These are phyloP conservation scores for Lasiosphaeria hispida DNA, from an alignment of 495 filamentous ascomycete species.

Conservation along the genomic window DNA sequence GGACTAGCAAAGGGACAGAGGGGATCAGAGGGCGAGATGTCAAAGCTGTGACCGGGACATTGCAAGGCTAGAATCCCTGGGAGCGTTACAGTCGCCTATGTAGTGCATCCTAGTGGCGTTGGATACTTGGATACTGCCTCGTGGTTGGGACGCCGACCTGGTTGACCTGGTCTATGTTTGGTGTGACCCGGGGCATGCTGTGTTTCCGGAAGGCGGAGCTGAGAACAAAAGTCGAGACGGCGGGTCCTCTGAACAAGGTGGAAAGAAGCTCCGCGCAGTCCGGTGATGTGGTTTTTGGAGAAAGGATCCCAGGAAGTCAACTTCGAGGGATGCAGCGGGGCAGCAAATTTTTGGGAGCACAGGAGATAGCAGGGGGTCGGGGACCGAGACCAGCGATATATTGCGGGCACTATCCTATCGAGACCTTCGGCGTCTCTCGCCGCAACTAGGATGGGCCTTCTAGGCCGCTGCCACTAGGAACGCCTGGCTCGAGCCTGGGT, in stretches of 20 bases:
- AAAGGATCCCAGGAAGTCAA: neutral
- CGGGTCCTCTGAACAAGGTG: neutral
- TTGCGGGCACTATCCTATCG: conserved; percentile 19
- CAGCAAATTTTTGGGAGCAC: conserved; percentile 25
- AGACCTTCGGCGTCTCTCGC: conserved; percentile 10
- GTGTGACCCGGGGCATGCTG: conserved; percentile 10
- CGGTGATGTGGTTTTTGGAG: neutral
- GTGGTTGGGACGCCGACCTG: conserved; percentile 8
- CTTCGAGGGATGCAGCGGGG: conserved; percentile 1
- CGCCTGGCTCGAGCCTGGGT: neutral
- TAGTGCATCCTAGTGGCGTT: conserved; percentile 25
- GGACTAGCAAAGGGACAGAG: neutral
- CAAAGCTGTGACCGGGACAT: conserved; percentile 12
- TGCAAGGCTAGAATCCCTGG: conserved; percentile 13
- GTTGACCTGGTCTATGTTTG: neutral
- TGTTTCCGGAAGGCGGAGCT: conserved; percentile 15
- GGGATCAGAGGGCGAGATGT: conserved; percentile 11
- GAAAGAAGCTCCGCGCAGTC: conserved; percentile 1
- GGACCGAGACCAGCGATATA: conserved; percentile 25
- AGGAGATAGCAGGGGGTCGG: conserved; percentile 18
- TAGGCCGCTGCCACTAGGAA: neutral
- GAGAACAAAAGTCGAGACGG: neutral
- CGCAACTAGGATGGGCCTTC: conserved; percentile 11
- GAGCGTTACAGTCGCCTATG: conserved; percentile 30
- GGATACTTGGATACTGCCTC: conserved; percentile 16